Evolutionary conservation across 148 eudicot species (phyloP), one percentile per base, ranked within the genome.

Genomic region (Cornus florida): DNA sequence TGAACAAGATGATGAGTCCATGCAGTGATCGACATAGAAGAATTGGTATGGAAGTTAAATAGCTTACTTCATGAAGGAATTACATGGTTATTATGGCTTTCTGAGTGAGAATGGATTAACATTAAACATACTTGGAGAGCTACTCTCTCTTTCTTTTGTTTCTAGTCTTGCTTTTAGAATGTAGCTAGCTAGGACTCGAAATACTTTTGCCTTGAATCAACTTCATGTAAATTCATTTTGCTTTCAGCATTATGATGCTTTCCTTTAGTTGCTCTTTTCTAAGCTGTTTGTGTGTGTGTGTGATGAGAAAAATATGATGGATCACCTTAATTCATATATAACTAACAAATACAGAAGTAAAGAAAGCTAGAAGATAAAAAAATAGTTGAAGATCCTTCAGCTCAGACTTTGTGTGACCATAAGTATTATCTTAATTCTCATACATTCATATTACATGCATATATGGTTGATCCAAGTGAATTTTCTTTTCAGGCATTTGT

Each of bases 1-100:
- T 62, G 91, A 90, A 62, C 90, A 86, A 77, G 90, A 86, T 84
- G 89, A 87, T 66, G 86, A 84, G 39, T 81, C 82, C 28, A 73
- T 73, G 78, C 78, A 77, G 57, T 68, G 62, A 74, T 12, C 1
- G 1, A 33, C 5, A 22, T 17, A 5, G 43, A 9, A 48, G 53
- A 19, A 62, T 62, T 69, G 60, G 62, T 64, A 64, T 24, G 3
- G 6, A 20, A 22, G 4, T 0, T 38, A 41, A 66, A 17, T 41
- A 32, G 10, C 35, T 66, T 41, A 43, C 71, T 66, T 75, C 14
- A 10, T 41, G 39, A 10, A 17, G 7, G 17, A 53, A 53, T 53
- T 53, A 20, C 19, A 62, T 62, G 20, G 5, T 62, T 6, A 17
- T 19, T 35, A 62, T 35, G 77, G 28, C 14, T 35, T 75, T 65